These are phyloP conservation scores for Acorus calamus DNA, from an alignment of 106 monocot species.

Conservation along the genomic window DNA sequence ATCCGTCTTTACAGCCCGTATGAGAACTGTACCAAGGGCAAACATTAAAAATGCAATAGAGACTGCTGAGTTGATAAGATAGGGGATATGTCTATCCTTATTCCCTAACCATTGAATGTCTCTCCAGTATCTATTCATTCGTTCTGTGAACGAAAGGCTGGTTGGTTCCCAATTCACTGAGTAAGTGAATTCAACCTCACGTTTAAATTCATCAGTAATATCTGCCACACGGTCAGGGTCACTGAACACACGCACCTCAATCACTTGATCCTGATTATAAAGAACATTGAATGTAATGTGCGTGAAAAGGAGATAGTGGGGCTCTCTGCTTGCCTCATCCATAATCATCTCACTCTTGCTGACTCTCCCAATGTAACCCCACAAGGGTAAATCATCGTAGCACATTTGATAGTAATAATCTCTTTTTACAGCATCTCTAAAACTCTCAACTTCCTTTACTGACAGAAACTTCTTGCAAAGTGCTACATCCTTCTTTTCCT, in stretches of 20 bases:
- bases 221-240: slow-evolving; percentile 15
- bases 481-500: not conserved
- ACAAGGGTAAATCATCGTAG: slow-evolving; percentile 20
- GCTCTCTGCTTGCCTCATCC: not conserved
- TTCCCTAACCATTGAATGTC: not conserved
- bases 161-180: slow-evolving; percentile 18
- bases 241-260: slow-evolving; percentile 12
- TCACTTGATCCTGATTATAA: slow-evolving; percentile 19
- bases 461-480: slow-evolving; percentile 7
- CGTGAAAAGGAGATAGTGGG: slow-evolving; percentile 12
- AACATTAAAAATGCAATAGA: slow-evolving; percentile 15
- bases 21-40: slow-evolving; percentile 16
- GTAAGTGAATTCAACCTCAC: slow-evolving; percentile 15
- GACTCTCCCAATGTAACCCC: slow-evolving; percentile 23
- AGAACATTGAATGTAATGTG: slow-evolving; percentile 21
- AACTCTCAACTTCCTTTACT: slow-evolving; percentile 11
- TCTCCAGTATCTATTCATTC: slow-evolving; percentile 18
- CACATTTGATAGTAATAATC: slow-evolving; percentile 32
- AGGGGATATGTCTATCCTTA: slow-evolving; percentile 9
- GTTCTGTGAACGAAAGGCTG: slow-evolving; percentile 1
- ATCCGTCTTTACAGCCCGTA: slow-evolving; percentile 24
- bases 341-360: slow-evolving; percentile 4
- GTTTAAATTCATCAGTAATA: slow-evolving; percentile 13
- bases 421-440: slow-evolving; percentile 13
- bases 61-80: slow-evolving; percentile 18